Conservation (phyloP, 2,329 filamentous ascomycete species). For the Chaetomiaceae sp. region DNA sequence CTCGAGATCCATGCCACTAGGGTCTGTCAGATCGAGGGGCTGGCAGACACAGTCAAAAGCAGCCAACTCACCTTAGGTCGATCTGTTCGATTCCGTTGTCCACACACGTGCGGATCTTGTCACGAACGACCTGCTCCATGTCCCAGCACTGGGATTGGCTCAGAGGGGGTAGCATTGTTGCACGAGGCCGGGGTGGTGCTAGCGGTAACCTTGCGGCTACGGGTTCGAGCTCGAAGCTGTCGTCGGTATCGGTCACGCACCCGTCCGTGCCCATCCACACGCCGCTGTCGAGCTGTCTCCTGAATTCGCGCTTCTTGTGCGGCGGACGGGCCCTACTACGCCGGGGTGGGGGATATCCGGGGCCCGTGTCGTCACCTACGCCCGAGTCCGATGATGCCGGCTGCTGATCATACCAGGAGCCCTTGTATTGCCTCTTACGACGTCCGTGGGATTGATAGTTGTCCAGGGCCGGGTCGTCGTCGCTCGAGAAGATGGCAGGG, state of each 20-base stretch:
- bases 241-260: conserved; percentile 42
- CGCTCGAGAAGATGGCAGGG: conserved; percentile 64
- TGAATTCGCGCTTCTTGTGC: conserved; percentile 44
- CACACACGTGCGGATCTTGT: conserved; percentile 45
- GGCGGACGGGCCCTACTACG: conserved; percentile 11
- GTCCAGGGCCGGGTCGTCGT: conserved; percentile 61
- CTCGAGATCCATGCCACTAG: conserved; percentile 42
- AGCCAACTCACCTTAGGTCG: conserved; percentile 52
- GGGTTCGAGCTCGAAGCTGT: conserved; percentile 20
- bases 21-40: not conserved
- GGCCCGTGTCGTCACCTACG: conserved; percentile 33
- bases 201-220: conserved; percentile 4
- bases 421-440: conserved; percentile 56
- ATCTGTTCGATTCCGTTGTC: conserved; percentile 54
- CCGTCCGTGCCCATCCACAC: conserved; percentile 60
- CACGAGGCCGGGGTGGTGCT: not conserved
- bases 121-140: conserved; percentile 40
- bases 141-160: conserved; percentile 9
- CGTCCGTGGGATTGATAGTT: conserved; percentile 50
- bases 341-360: conserved; percentile 7
- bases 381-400: conserved; percentile 45
- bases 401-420: conserved; percentile 62
- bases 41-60: not conserved
- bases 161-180: not conserved
- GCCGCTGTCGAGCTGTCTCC: conserved; percentile 58